Base-by-base conservation (phyloP, 305 asterid species). In the Fraxinus paxiana region DNA sequence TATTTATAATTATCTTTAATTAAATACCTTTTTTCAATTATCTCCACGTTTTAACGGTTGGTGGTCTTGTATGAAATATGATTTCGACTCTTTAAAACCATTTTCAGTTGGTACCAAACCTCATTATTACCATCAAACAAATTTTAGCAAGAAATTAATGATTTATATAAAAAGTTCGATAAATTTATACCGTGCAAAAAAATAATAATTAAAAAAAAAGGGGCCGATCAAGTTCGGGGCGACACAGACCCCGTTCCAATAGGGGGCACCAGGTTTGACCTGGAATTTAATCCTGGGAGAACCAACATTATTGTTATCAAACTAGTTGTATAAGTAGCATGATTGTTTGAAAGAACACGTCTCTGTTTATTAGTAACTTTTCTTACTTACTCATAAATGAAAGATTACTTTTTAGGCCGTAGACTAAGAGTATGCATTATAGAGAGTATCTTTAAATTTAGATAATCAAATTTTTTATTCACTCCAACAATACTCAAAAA, bases 41-140 rank as follows among this genome's bases (percentile, higher is more conserved):
- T 81, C 72, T 78, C 76, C 85, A 20, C 75, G 63, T 15, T 78
- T 76, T 31, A 56, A 18, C 46, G 78, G 51, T 56, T 28, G 2
- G 18, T 20, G 72, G 83, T 82, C 34, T 82, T 54, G 6, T 28
- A 38, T 28, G 67, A 41, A 46, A 73, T 81, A 43, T 77, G 28
- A 30, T 78, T 38, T 24, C n/a, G 15, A 33, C 76, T 65, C 83
- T 73, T 26, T 0, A 2, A 13, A 7, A 18, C 28, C 9, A 20
- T 48, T 59, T 20, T 30, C 2, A 2, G 26, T 67, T 61, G 33
- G 30, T 12, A 18, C 63, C 46, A 7, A 37, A 38, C 46, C 81
- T 67, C 83, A 28, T 37, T 22, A 22, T 46, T 67, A 67, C 9
- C 59, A 48, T 5, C 67, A 17, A n/a, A 46, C 78, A 73, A 61